Evolutionary conservation across 805 yeast genomes (phyloP), one percentile per base, ranked within the genome.

Genomic region (Spathaspora sp.): DNA sequence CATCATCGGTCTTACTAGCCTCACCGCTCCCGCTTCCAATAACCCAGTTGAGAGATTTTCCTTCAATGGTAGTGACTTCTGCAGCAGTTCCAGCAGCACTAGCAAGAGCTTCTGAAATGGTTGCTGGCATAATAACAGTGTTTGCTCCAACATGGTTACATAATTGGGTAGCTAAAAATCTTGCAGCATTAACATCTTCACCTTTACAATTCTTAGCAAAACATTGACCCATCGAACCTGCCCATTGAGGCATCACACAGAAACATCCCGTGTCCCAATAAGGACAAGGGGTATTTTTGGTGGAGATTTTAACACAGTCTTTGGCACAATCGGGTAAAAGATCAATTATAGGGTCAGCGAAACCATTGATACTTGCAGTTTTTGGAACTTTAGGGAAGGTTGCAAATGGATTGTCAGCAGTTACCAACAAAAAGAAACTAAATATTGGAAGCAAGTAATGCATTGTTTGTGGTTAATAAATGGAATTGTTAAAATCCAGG

Each of bases 261-360:
- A 76, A 65, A 54, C 80, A 75, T 5, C 79, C 79, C 23, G 79
- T 73, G 53, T 76, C 79, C 79, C 79, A 76, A 62, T 75, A 72
- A 48, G 80, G 79, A 54, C 80, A 75, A 12, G 79, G 79, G 8
- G 79, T 75, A 49, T 67, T 73, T 31, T 60, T 58, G 9, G 70
- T 65, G 35, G 61, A 58, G 20, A 62, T 54, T 46, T 67, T 58
- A 11, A 72, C 76, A 61, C 80, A 77, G 1, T 59, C 56, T 48
- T 65, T 51, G 44, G 80, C 81, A 60, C 81, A 76, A 0, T 58
- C 49, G 42, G 81, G 80, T 19, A 76, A 59, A 5, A 52, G 45
- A 32, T 54, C 60, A 54, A 66, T 67, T 48, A 77, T 70, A 17
- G 70, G 71, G 59, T 77, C 81, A 28, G 80, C 80, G 50, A 77